Evolutionary conservation across 2,329 filamentous ascomycete species (phyloP), one percentile per base, ranked within the genome.

Genomic region (Amphichorda felina): DNA sequence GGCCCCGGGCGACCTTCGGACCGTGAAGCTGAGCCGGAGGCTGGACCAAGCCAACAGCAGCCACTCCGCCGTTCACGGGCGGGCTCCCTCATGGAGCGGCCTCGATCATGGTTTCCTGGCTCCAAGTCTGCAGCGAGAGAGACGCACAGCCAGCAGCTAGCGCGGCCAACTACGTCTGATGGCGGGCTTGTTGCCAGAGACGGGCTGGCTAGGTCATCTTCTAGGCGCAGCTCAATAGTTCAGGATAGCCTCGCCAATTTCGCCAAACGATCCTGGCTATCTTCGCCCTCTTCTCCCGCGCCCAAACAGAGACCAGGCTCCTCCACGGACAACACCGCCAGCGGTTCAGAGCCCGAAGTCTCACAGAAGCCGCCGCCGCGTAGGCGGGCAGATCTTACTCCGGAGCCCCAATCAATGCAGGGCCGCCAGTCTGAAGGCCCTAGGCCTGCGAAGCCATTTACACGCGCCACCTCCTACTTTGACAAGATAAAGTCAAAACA

Each of bases 31-130:
- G 33, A n/a, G 4, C 15, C 29, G 5, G 30, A 38, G 13, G 4
- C 29, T 17, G 30, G 35, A n/a, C 25, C 17, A 13, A 5, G 35
- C 34, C 32, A 28, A 18, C 24, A 36, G 37, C 37, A 40, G 16
- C 45, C 44, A 17, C 33, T 43, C 22, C 41, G 41, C 50, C 52
- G 44, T 40, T 51, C 49, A 43, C 65, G 61, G 50, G 64, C 60
- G 43, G 63, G 53, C 41, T 64, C 67, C 30, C 53, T 70, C 33
- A 57, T 66, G 36, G 66, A 65, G 40, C 61, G 66, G 36, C 66
- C 64, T 4, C 62, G 64, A 38, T 67, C 66, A 40, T 75, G 70
- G 72, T 59, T 74, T 39, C 58, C 61, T 11, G 56, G 56, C 47
- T 61, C 66, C 17, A 68, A 59, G 42, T 59, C 61, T 6, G 10